phyloP scores from a whole-genome alignment of 2,329 filamentous ascomycete species.

The Microsporum ferrugineum region DNA sequence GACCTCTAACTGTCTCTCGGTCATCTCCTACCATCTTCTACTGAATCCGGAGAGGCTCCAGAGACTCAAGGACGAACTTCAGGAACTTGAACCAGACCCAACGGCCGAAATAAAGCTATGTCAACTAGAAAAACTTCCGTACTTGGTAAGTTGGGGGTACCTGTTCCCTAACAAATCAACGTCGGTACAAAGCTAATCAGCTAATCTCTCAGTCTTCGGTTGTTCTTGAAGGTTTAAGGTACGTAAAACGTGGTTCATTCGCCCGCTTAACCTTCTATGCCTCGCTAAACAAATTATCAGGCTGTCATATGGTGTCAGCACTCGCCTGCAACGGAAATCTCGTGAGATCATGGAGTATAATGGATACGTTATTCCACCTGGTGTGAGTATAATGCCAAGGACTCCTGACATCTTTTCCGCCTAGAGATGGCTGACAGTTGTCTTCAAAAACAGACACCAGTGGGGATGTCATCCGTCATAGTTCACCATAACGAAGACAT shows the following conservation, averaged over 20 bases:
- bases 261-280: neutral
- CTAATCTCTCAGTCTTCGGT: constrained; percentile 11
- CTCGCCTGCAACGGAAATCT: constrained; percentile 14
- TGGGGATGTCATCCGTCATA: constrained; percentile 17
- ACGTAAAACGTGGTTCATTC: neutral
- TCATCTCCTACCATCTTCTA: constrained; percentile 11
- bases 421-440: neutral
- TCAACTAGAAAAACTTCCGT: constrained; percentile 11
- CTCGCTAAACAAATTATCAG: neutral
- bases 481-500: constrained; percentile 17
- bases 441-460: constrained; percentile 10
- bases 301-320: constrained; percentile 14
- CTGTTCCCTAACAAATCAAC: neutral
- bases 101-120: constrained; percentile 1
- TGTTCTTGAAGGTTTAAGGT: constrained; percentile 15
- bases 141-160: constrained; percentile 9
- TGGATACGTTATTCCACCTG: constrained; percentile 15
- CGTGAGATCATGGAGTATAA: constrained; percentile 11
- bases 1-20: constrained; percentile 22
- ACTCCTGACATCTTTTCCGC: neutral
- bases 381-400: constrained; percentile 9
- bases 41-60: constrained; percentile 7
- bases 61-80: constrained; percentile 8
- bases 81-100: neutral
- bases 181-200: neutral